Conservation (phyloP, 1,284 basidiomycete species). For the Acaromyces ingoldii region DNA sequence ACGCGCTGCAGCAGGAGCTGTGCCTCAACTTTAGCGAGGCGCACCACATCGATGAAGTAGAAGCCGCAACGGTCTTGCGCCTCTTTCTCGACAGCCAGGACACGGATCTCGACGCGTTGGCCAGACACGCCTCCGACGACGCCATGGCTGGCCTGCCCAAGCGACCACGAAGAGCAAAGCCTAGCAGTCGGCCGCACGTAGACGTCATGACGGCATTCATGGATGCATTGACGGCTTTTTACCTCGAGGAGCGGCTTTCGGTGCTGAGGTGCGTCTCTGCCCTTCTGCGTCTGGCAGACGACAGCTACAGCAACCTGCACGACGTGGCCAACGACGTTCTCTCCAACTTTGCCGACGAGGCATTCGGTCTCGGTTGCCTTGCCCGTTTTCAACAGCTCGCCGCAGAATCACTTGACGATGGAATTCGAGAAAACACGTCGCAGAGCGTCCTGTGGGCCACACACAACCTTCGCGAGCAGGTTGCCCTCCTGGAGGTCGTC, state of each 20-base stretch:
- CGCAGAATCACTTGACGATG: slow-evolving; percentile 55
- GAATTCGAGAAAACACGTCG: slow-evolving; percentile 59
- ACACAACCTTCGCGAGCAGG: slow-evolving; percentile 71
- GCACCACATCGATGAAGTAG: slow-evolving; percentile 70
- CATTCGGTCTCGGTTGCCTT: slow-evolving; percentile 61
- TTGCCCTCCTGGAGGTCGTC: slow-evolving; percentile 72
- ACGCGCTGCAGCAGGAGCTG: slow-evolving; percentile 63
- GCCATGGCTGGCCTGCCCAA: too few species aligned
- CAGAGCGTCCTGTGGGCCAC: slow-evolving; percentile 69
- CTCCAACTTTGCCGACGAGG: slow-evolving; percentile 60
- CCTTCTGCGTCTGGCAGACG: slow-evolving; percentile 61
- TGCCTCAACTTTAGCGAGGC: slow-evolving; percentile 64
- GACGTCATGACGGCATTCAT: slow-evolving; percentile 54
- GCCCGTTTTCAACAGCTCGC: slow-evolving; percentile 57
- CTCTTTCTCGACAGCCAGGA: slow-evolving; percentile 76
- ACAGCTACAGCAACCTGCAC: slow-evolving; percentile 59
- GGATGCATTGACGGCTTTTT: slow-evolving; percentile 70
- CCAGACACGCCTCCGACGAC: too few species aligned
- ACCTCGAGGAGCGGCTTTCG: slow-evolving; percentile 70
- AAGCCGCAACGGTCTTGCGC: slow-evolving; percentile 66
- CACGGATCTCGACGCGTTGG: slow-evolving; percentile 53
- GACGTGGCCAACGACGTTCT: slow-evolving; percentile 60
- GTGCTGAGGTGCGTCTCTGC: slow-evolving; percentile 56
- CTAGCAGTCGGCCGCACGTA: too few species aligned
- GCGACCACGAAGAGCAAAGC: too few species aligned